A percentile compares a stretch with the other conserved stretches of the same genome.
phyloP scores from a whole-genome alignment of 768 basidiomycete species.

The Cystobasidium tubakii region DNA sequence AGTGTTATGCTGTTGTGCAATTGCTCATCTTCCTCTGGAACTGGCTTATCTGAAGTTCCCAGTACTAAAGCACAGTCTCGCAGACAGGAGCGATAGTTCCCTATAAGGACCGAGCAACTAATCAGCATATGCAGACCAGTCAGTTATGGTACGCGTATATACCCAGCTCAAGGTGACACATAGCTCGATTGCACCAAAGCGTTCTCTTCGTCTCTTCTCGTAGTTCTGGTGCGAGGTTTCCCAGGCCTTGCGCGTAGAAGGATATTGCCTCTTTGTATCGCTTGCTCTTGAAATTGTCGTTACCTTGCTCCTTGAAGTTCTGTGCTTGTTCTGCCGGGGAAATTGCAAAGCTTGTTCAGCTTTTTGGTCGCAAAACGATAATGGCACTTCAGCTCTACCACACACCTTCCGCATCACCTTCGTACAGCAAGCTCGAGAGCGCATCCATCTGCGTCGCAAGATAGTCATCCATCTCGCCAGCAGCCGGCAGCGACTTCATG shows the following conservation, averaged over 20 bases:
- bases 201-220: slow-evolving; percentile 50
- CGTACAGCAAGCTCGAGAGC: slow-evolving; percentile 74
- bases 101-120: slow-evolving; percentile 50
- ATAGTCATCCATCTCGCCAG: slow-evolving; percentile 54
- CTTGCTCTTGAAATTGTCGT: slow-evolving; percentile 84
- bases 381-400: slow-evolving; percentile 42
- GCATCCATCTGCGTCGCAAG: slow-evolving; percentile 68
- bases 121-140: slow-evolving; percentile 5
- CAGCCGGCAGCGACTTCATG: slow-evolving; percentile 72
- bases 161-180: slow-evolving; percentile 85
- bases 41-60: slow-evolving; percentile 9
- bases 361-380: background rate
- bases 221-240: slow-evolving; percentile 68
- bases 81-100: slow-evolving; percentile 81
- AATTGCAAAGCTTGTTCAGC: background rate
- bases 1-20: slow-evolving; percentile 60
- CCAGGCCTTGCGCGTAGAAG: slow-evolving; percentile 85
- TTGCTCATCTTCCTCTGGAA: slow-evolving; percentile 35
- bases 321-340: slow-evolving; percentile 67
- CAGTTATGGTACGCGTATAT: slow-evolving; percentile 45
- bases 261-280: slow-evolving; percentile 76
- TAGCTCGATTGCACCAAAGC: slow-evolving; percentile 80
- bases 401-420: slow-evolving; percentile 90
- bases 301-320: slow-evolving; percentile 92
- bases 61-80: slow-evolving; percentile 75